Base-by-base conservation (phyloP, 306 rosid species). In the Pterocarpus macrocarpus region DNA sequence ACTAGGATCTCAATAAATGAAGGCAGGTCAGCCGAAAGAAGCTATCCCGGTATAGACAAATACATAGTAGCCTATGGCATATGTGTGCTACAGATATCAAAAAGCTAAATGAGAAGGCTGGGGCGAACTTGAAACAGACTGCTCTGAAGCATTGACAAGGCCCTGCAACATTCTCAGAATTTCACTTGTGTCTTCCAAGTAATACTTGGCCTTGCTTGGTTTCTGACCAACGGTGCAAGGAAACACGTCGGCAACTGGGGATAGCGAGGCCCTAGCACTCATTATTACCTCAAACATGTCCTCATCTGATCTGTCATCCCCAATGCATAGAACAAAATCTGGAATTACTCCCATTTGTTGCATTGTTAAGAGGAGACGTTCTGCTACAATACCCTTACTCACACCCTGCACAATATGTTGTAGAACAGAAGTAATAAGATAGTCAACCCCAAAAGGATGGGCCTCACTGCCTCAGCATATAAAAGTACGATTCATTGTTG, bases 161-260 rank as follows among this genome's bases (percentile, higher is more conserved):
- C 92, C 95, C 14, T 90, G 97, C 83, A 94, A 86, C 98, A 94
- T 91, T 78, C 94, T 90, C 78, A 90, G 82, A 82, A 94, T 94
- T 90, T 91, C 98, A 5, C 87, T 80, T 57, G 97, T 92, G 92
- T 94, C 98, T 33, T 84, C 87, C 81, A 84, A 84, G 69, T 84
- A 84, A 69, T 84, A 84, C 73, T 84, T 80, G 28, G 87, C 87
- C 58, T 84, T 84, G 75, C 84, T 84, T 5, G 87, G 87, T 75
- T 84, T 84, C 75, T 84, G 87, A 45, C 87, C 87, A 39, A 84
- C 87, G 0, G 87, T 84, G 73, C 87, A 84, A 32, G 84, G 84
- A 41, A 84, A 84, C 61, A 84, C 87, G 2, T 84, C 87, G 0
- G 84, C 87, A 4, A 79, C 80, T 0, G 78, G 84, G 1, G 87